These are phyloP conservation scores for Neurospora discreta DNA, from an alignment of 495 filamentous ascomycete species.

Conservation along the genomic window DNA sequence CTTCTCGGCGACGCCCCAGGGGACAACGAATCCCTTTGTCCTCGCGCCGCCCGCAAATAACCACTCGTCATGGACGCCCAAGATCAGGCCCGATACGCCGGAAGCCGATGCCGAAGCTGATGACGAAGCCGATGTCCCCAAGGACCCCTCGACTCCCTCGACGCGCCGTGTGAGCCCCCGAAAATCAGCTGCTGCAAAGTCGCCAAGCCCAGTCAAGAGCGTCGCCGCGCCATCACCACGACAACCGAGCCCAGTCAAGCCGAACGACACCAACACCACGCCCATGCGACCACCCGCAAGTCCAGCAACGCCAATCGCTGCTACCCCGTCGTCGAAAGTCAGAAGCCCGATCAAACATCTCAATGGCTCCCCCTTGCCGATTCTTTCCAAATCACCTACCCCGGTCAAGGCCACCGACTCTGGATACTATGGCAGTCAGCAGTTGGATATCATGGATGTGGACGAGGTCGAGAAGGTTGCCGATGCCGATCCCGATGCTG, in stretches of 20 bases:
- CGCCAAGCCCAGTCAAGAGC: constrained; percentile 19
- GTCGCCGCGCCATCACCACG: background rate
- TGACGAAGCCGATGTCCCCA: background rate
- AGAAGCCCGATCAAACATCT: constrained; percentile 5
- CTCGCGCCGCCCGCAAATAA: constrained; percentile 12
- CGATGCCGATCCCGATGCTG: background rate
- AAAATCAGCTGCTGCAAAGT: constrained; percentile 9
- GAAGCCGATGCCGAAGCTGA: background rate
- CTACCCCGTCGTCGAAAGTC: constrained; percentile 8
- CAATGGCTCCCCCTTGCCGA: constrained; percentile 4
- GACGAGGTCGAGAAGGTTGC: constrained; percentile 17
- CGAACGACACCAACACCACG: background rate
- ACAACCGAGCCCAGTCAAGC: background rate
- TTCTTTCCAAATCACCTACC: constrained; percentile 10
- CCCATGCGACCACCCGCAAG: constrained; percentile 17
- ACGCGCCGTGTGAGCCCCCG: background rate
- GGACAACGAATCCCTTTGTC: constrained; percentile 34
- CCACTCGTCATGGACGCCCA: constrained; percentile 27
- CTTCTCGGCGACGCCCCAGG: constrained; percentile 46
- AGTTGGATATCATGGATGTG: constrained; percentile 27
- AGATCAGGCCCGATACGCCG: constrained; percentile 8
- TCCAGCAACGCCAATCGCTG: constrained; percentile 10
- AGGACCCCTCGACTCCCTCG: background rate
- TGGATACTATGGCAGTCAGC: constrained; percentile 67
- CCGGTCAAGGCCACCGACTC: constrained; percentile 42